phyloP scores from a whole-genome alignment of 176 grass and related monocot genomes.

The Aegilops umbellulata region DNA sequence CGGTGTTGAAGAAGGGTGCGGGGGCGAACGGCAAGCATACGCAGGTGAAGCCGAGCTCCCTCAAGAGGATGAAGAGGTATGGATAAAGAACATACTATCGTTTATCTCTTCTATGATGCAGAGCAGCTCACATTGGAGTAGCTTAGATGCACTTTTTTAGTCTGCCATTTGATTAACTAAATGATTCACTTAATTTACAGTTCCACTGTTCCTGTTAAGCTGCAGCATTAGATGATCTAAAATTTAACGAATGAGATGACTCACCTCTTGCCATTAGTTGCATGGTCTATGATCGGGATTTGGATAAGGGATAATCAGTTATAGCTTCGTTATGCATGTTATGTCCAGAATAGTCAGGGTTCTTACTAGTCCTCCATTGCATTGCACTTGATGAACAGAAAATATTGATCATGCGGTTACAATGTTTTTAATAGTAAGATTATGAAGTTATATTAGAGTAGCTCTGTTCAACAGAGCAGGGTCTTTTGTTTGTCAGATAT shows the following conservation, averaged over 20 bases:
- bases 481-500: neutral
- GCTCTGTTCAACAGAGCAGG: constrained; percentile 14
- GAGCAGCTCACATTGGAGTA: neutral
- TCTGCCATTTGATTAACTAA: neutral
- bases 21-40: constrained; percentile 40
- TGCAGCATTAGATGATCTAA: neutral
- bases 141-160: neutral
- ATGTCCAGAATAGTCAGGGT: neutral
- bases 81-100: neutral
- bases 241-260: neutral
- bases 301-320: neutral
- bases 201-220: neutral
- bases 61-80: constrained; percentile 96
- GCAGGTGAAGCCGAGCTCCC: constrained; percentile 64
- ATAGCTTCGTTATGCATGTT: neutral
- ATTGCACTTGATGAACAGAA: constrained; percentile 4
- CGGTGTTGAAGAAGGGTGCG: constrained; percentile 52
- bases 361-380: neutral
- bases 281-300: neutral
- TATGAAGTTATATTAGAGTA: neutral
- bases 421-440: neutral
- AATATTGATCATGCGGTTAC: neutral
- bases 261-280: neutral
- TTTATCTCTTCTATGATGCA: neutral
- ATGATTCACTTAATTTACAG: neutral